Conservation (phyloP, 208 protist species). For the Crithidia sp. region DNA sequence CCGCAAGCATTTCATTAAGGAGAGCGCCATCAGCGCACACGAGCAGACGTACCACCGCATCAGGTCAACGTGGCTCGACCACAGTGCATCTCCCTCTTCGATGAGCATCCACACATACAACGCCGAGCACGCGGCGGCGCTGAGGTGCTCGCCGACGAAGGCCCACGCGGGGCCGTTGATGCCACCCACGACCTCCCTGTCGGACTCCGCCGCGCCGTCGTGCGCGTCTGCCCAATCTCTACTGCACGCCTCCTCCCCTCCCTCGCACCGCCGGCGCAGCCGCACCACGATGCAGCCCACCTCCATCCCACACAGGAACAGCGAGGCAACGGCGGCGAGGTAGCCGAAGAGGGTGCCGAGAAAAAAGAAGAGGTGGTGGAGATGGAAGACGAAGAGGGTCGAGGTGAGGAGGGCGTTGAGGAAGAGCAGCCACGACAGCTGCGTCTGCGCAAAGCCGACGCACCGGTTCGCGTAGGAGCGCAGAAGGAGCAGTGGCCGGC, state of each 20-base stretch:
- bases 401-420: constrained; percentile 24
- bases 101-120: constrained; percentile 63
- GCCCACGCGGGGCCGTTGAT: constrained; percentile 4
- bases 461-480: background rate
- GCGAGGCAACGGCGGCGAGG: constrained; percentile 28
- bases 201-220: background rate
- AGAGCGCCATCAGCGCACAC: constrained; percentile 28
- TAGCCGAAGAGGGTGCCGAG: constrained; percentile 38
- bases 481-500: background rate
- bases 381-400: constrained; percentile 21
- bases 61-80: constrained; percentile 48
- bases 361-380: constrained; percentile 39
- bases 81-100: constrained; percentile 51
- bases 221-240: background rate
- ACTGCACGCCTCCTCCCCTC: background rate
- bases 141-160: constrained; percentile 38
- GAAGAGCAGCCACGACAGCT: constrained; percentile 23
- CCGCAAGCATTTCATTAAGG: constrained; percentile 28
- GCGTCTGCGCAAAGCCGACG: constrained; percentile 15
- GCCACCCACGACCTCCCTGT: background rate
- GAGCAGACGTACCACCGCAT: constrained; percentile 68
- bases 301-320: constrained; percentile 41
- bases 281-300: constrained; percentile 18
- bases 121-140: constrained; percentile 37
- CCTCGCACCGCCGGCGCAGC: background rate